Evolutionary conservation across 2,329 filamentous ascomycete genomes (phyloP).

Genomic region (Apiospora pterosperma): DNA sequence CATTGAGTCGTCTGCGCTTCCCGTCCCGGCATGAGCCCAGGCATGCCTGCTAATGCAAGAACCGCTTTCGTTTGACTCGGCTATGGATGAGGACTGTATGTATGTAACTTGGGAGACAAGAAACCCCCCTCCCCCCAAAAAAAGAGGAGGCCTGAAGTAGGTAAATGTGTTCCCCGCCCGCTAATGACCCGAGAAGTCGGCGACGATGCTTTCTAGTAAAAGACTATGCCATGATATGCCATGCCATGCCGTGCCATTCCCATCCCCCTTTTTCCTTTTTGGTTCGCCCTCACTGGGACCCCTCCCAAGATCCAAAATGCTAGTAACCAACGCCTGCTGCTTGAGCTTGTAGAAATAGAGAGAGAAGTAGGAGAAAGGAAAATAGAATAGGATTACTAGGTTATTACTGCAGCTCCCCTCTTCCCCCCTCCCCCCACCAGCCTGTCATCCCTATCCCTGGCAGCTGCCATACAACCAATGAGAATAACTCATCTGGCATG

Average conservation of each 20-base stretch:
- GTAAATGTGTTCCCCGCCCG: background rate
- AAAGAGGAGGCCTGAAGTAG: background rate
- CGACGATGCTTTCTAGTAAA: background rate
- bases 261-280: too few relatives aligned
- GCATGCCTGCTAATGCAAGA: background rate
- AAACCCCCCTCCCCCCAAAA: too few relatives aligned
- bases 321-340: background rate
- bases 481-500: background rate
- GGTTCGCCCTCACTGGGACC: background rate
- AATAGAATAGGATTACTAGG: background rate
- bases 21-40: background rate
- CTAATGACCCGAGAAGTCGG: background rate
- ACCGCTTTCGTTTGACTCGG: background rate
- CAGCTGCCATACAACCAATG: background rate
- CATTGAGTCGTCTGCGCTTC: background rate
- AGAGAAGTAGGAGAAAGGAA: background rate
- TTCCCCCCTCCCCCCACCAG: background rate
- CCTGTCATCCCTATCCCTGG: slow-evolving; percentile 1
- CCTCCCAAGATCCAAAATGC: background rate
- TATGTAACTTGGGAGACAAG: too few relatives aligned
- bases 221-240: background rate
- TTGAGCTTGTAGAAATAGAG: background rate
- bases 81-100: too few relatives aligned
- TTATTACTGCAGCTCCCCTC: background rate
- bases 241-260: background rate